Evolutionary conservation across 2,329 filamentous ascomycete species (phyloP), one percentile per base, ranked within the genome.

Genomic region (Fusarium pseudoanthophilum): DNA sequence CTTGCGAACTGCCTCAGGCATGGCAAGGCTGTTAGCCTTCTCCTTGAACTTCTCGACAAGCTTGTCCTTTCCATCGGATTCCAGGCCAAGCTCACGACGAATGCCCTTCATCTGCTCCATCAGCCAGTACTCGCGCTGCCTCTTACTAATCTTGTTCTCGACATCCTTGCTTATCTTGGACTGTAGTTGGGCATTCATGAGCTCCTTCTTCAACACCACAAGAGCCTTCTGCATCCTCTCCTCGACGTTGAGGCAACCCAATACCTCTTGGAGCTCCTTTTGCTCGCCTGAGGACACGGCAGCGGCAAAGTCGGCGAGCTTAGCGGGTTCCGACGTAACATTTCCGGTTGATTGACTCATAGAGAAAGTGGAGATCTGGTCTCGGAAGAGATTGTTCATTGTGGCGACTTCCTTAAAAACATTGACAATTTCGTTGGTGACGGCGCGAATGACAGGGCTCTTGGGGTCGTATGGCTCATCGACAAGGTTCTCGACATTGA

Each of bases 21-120:
- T 99, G 5, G 95, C 95, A 55, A 99, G 87, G 81, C 97, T 97
- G 79, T 90, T 88, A 1, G 94, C 95, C 87, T 97, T 98, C 79
- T 98, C 95, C 83, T 94, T 96, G 86, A 99, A 99, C 81, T 93
- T 97, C 82, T 98, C 96, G 3, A 99, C 93, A 18, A 99, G 87
- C 84, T 98, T 98, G 79, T 99, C 96, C 84, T 98, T 99, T 73
- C 97, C 96, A 79, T 99, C 96, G 11, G 94, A 97, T 81, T 99
- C 97, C 60, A 99, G 94, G 28, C 97, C 96, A 55, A 99, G 90
- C 83, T 99, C 96, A 66, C 96, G 90, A 66, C 94, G 92, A 79
- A 99, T 99, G 32, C 95, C 96, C 86, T 98, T 98, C 95, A 99
- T 97, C 82, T 99, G 97, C 83, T 99, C 96, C 94, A 97, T 97